A percentile compares a stretch with the other conserved stretches of the same genome.
Evolutionary conservation across 805 yeast genomes (phyloP).

Genomic region (Pichia insulana): DNA sequence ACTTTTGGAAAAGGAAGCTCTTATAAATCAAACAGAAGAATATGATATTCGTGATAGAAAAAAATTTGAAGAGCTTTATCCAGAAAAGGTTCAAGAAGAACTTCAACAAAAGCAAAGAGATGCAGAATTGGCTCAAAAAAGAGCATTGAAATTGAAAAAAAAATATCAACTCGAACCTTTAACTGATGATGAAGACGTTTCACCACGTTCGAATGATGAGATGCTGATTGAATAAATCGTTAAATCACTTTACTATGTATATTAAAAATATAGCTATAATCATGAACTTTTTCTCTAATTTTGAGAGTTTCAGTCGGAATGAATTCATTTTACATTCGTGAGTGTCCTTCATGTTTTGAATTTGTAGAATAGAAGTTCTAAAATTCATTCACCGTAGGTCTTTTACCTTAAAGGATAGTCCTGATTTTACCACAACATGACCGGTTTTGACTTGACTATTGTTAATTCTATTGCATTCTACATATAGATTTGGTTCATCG

Average conservation of each 20-base stretch:
- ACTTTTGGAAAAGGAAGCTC: constrained; percentile 32
- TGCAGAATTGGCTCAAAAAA: constrained; percentile 4
- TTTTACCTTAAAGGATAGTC: constrained; percentile 38
- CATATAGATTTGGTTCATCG: constrained; percentile 41
- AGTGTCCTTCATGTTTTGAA: no score
- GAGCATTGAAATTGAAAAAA: constrained; percentile 2
- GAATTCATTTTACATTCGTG: no score
- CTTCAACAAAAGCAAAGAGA: constrained; percentile 3
- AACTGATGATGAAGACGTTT: constrained; percentile 3
- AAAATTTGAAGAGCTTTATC: constrained; percentile 22
- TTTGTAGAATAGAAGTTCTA: no score
- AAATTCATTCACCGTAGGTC: no score
- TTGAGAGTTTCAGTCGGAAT: no score
- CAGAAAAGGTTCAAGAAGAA: constrained; percentile 16
- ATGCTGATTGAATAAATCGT: constrained; percentile 7
- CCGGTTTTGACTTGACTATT: constrained; percentile 30
- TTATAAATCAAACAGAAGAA: constrained; percentile 23
- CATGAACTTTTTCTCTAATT: not conserved
- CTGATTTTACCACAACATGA: constrained; percentile 39
- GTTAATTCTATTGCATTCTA: constrained; percentile 31
- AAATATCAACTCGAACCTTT: constrained; percentile 1
- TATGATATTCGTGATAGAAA: constrained; percentile 26
- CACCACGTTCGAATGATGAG: constrained; percentile 1
- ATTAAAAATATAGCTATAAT: not conserved
- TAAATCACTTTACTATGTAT: not conserved